Evolutionary conservation across 2,329 filamentous ascomycete species (phyloP).

Genomic region (Beauveria varroae): DNA sequence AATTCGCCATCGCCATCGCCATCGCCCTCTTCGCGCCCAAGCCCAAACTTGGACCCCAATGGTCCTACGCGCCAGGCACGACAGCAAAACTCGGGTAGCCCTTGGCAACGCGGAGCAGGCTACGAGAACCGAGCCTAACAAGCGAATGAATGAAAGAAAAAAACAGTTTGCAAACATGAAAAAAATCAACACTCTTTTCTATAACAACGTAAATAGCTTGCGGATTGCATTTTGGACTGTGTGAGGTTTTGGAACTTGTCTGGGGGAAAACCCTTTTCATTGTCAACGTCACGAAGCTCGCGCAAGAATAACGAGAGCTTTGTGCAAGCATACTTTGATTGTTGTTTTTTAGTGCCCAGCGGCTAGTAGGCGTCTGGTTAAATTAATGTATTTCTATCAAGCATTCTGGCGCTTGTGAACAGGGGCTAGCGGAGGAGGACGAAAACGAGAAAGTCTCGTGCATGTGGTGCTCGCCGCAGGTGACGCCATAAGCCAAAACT

Average conservation of each 20-base stretch:
- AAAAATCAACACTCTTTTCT: not conserved
- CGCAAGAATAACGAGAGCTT: not conserved
- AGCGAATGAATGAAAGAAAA: not conserved
- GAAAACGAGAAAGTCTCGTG: too few relatives aligned
- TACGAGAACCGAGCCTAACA: not conserved
- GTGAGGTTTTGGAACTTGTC: not conserved
- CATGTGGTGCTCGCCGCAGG: too few relatives aligned
- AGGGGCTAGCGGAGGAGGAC: too few relatives aligned
- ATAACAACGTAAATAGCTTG: constrained; percentile 1
- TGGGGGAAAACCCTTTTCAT: not conserved
- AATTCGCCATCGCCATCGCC: not conserved
- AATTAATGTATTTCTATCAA: constrained; percentile 1
- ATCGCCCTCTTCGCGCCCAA: not conserved
- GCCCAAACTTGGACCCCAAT: constrained; percentile 1
- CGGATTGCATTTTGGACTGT: constrained; percentile 6
- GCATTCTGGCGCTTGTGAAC: too few relatives aligned
- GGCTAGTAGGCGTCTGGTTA: not conserved
- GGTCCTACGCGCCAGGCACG: not conserved
- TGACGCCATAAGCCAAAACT: too few relatives aligned
- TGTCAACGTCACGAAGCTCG: not conserved
- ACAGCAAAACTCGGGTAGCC: constrained; percentile 1
- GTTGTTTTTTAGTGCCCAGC: not conserved
- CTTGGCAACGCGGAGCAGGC: constrained; percentile 10
- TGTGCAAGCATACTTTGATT: not conserved
- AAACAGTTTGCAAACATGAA: not conserved